Evolutionary conservation across 148 eudicot species (phyloP).

Genomic region (Cornus kousa): DNA sequence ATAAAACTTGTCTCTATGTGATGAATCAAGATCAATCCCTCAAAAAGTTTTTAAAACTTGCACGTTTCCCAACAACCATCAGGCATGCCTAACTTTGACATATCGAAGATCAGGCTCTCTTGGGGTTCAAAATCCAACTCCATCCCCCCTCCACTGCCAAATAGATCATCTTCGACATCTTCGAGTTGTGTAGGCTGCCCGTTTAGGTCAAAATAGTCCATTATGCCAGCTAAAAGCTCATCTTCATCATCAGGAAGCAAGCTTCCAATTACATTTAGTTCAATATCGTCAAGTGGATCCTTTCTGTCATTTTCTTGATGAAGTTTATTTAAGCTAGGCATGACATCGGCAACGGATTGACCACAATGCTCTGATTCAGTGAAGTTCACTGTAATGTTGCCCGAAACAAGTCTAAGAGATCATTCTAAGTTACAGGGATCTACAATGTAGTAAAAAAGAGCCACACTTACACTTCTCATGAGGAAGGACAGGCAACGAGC

Average conservation of each 20-base stretch:
- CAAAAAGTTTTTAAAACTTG: too few relatives aligned
- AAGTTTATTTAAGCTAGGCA: conserved; percentile 32
- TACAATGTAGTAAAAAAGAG: neutral
- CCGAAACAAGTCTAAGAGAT: conserved; percentile 1
- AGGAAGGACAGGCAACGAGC: conserved; percentile 46
- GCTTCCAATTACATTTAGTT: conserved; percentile 29
- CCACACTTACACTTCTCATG: conserved; percentile 41
- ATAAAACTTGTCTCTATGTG: too few relatives aligned
- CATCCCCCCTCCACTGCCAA: conserved; percentile 58
- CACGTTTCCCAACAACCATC: conserved; percentile 33
- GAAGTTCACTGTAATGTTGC: conserved; percentile 29
- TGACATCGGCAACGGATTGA: conserved; percentile 41
- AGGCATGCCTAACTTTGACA: conserved; percentile 32
- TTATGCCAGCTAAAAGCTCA: conserved; percentile 53
- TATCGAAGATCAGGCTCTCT: conserved; percentile 25
- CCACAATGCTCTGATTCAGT: conserved; percentile 25
- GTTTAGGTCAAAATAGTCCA: conserved; percentile 51
- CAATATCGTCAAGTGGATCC: conserved; percentile 34
- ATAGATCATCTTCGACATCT: conserved; percentile 58
- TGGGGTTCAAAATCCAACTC: conserved; percentile 48
- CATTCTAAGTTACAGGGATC: neutral
- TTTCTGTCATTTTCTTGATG: conserved; percentile 26
- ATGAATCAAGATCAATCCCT: too few relatives aligned
- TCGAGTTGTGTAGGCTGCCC: conserved; percentile 54
- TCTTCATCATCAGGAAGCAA: conserved; percentile 58